Evolutionary conservation across 805 yeast species (phyloP).

Genomic region (Wickerhamiella occidentalis): DNA sequence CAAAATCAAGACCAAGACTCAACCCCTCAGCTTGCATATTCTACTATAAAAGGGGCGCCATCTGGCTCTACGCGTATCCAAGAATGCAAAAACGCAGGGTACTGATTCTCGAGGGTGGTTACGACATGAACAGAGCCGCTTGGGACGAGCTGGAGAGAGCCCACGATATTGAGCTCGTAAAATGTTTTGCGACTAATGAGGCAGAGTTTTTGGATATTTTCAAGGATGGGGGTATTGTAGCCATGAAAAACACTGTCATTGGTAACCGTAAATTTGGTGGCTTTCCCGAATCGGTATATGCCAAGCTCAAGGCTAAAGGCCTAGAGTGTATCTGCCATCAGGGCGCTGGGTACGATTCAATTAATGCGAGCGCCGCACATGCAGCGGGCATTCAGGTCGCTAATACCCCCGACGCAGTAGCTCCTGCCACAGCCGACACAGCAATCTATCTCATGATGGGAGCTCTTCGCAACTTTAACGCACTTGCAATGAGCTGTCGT

Average conservation of each 20-base stretch:
- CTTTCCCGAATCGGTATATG: constrained; percentile 35
- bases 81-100: background rate
- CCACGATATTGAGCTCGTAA: constrained; percentile 35
- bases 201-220: constrained; percentile 32
- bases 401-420: constrained; percentile 43
- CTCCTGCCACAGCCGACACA: constrained; percentile 48
- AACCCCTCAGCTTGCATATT: background rate
- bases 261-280: constrained; percentile 32
- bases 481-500: constrained; percentile 34
- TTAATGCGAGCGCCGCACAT: constrained; percentile 34
- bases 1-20: background rate
- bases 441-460: constrained; percentile 40
- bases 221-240: constrained; percentile 28
- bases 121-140: background rate
- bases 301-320: constrained; percentile 26
- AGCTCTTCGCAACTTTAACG: constrained; percentile 38
- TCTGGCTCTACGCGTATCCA: too few species aligned
- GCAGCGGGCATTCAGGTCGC: constrained; percentile 39
- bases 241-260: constrained; percentile 34
- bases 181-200: constrained; percentile 30
- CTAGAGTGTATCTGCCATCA: constrained; percentile 36
- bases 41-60: background rate
- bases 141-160: constrained; percentile 6
- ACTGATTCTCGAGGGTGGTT: background rate
- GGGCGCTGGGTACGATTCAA: constrained; percentile 50